These are phyloP conservation scores for Pseudogymnoascus sp. DNA, from an alignment of 2,329 filamentous ascomycete species.

Conservation along the genomic window DNA sequence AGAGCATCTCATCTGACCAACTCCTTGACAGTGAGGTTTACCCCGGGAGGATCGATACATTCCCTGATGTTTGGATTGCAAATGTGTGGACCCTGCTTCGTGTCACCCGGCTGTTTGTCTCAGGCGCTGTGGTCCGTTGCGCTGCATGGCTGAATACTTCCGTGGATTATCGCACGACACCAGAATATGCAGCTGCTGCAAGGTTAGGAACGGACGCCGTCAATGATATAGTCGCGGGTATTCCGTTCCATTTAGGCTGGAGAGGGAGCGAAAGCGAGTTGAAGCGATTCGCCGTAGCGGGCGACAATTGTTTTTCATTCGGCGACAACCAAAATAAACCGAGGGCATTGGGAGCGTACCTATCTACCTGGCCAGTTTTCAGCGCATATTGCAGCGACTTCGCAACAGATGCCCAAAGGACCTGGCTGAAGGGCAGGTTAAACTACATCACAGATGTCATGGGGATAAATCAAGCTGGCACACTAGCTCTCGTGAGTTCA, in stretches of 20 bases:
- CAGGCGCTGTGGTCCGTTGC: conserved; percentile 49
- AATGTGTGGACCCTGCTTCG: conserved; percentile 50
- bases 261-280: conserved; percentile 39
- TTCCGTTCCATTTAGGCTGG: conserved; percentile 57
- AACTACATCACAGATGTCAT: conserved; percentile 47
- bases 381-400: conserved; percentile 50
- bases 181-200: conserved; percentile 50
- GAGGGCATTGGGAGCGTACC: conserved; percentile 51
- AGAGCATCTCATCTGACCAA: conserved; percentile 44
- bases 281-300: conserved; percentile 24
- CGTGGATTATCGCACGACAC: conserved; percentile 54
- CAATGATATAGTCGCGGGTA: conserved; percentile 50
- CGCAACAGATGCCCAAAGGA: conserved; percentile 49
- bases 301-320: conserved; percentile 38
- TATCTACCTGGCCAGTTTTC: conserved; percentile 51
- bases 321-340: conserved; percentile 39
- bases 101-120: conserved; percentile 46
- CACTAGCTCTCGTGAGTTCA: conserved; percentile 43
- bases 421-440: conserved; percentile 48
- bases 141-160: conserved; percentile 54
- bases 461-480: conserved; percentile 51
- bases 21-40: conserved; percentile 48
- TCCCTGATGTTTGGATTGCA: conserved; percentile 51
- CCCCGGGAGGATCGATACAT: conserved; percentile 53
- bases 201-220: conserved; percentile 45